phyloP scores from a whole-genome alignment of 306 rosid species.

The Citrullus colocynthis region DNA sequence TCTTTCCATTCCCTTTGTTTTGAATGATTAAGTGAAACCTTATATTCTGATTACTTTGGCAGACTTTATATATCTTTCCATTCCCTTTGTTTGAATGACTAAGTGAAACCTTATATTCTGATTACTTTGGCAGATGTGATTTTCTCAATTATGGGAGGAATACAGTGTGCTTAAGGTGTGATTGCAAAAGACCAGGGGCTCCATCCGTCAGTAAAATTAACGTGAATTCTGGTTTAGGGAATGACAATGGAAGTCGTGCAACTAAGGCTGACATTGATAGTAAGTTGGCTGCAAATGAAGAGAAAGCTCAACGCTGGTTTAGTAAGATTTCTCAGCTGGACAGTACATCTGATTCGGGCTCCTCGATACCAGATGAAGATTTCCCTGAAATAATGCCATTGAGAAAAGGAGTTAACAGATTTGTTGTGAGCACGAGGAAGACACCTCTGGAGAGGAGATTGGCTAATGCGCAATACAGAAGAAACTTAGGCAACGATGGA shows the following conservation, averaged over 20 bases:
- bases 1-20: not conserved
- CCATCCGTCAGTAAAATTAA: constrained; percentile 21
- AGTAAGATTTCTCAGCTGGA: constrained; percentile 81
- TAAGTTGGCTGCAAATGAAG: constrained; percentile 73
- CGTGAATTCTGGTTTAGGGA: constrained; percentile 16
- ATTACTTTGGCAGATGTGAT: constrained; percentile 54
- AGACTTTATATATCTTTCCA: not conserved
- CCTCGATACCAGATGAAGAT: constrained; percentile 52
- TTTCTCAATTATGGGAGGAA: constrained; percentile 78
- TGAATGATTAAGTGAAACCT: constrained; percentile 10
- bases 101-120: constrained; percentile 8
- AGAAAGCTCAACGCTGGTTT: constrained; percentile 90
- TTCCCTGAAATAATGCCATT: constrained; percentile 96
- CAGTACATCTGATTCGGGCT: constrained; percentile 41
- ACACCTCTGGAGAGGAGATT: constrained; percentile 71
- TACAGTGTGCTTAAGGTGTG: constrained; percentile 69
- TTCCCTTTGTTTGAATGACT: not conserved
- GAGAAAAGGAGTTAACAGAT: constrained; percentile 90
- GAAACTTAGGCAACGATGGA: constrained; percentile 37
- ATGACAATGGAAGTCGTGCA: constrained; percentile 25
- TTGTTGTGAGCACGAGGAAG: constrained; percentile 88
- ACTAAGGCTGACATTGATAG: constrained; percentile 29
- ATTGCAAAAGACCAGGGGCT: constrained; percentile 75
- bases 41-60: constrained; percentile 12
- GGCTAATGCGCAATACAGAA: constrained; percentile 39